phyloP scores from a whole-genome alignment of 2,329 filamentous ascomycete species.

The Ascochyta clinopodiicola region DNA sequence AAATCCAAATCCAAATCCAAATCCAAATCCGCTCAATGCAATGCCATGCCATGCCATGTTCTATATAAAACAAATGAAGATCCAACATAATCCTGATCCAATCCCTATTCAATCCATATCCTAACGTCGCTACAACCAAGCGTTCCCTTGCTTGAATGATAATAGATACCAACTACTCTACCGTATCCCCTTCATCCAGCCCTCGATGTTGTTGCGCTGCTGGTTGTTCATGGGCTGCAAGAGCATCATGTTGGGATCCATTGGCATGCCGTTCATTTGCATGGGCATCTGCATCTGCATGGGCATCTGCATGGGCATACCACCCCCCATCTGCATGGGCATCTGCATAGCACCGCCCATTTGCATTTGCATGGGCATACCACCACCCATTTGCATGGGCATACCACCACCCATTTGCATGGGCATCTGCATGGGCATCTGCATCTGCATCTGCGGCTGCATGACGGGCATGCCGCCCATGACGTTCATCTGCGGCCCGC shows the following conservation, averaged over 20 bases:
- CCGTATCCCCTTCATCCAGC: conserved; percentile 13
- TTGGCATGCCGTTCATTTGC: conserved; percentile 18
- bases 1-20: no score
- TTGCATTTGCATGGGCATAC: conserved; percentile 22
- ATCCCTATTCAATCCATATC: no score
- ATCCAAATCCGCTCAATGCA: no score
- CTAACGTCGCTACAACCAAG: no score
- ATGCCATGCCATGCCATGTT: no score
- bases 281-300: conserved; percentile 21
- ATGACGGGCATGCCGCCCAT: conserved; percentile 19
- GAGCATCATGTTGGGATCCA: background rate
- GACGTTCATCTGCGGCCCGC: conserved; percentile 11
- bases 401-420: background rate
- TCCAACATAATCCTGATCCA: no score
- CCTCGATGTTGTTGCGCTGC: conserved; percentile 17
- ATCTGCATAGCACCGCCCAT: conserved; percentile 21
- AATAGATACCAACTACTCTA: background rate
- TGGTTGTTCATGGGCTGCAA: conserved; percentile 9
- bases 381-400: conserved; percentile 17
- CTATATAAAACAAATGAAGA: no score
- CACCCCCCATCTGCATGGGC: background rate
- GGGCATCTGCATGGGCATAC: conserved; percentile 8
- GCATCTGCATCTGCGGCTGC: conserved; percentile 7
- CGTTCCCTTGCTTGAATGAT: no score
- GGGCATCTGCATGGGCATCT: conserved; percentile 13